phyloP scores from a whole-genome alignment of 352 stramenopile genomes.

The Pythium oligandrum region DNA sequence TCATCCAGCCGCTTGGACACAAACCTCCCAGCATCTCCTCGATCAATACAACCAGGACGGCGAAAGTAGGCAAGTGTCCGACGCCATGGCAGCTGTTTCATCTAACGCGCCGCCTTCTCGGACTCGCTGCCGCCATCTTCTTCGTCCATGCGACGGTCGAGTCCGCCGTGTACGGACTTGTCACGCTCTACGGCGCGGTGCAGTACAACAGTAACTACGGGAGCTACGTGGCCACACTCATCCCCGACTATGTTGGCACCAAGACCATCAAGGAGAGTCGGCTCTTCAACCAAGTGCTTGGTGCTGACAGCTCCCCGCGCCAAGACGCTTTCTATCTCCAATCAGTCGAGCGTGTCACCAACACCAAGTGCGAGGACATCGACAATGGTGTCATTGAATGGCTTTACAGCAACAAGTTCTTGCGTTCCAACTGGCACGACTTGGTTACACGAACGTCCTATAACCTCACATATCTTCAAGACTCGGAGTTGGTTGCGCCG shows the following conservation, averaged over 20 bases:
- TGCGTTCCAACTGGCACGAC: conserved; percentile 8
- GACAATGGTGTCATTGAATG: neutral
- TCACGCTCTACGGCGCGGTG: no score
- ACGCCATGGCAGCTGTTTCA: no score
- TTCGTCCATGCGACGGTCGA: no score
- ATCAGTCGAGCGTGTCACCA: neutral
- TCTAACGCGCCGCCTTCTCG: no score
- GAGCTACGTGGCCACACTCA: no score
- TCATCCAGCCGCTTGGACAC: no score
- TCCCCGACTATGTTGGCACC: no score
- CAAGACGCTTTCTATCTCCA: conserved; percentile 1
- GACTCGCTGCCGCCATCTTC: no score
- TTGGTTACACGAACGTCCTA: conserved; percentile 6
- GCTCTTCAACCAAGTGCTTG: neutral
- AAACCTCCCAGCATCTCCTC: neutral
- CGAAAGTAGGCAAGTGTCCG: no score
- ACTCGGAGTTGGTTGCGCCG: conserved; percentile 9
- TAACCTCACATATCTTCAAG: conserved; percentile 11
- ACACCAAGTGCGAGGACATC: neutral
- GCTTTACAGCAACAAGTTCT: conserved; percentile 9
- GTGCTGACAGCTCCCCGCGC: neutral
- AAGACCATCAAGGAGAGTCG: neutral
- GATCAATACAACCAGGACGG: neutral
- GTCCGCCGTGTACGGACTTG: no score
- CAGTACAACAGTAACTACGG: no score